A percentile compares a stretch with the other conserved stretches of the same genome.
These are phyloP conservation scores for Passiflora organensis DNA, from an alignment of 345 rosid species.

Conservation along the genomic window DNA sequence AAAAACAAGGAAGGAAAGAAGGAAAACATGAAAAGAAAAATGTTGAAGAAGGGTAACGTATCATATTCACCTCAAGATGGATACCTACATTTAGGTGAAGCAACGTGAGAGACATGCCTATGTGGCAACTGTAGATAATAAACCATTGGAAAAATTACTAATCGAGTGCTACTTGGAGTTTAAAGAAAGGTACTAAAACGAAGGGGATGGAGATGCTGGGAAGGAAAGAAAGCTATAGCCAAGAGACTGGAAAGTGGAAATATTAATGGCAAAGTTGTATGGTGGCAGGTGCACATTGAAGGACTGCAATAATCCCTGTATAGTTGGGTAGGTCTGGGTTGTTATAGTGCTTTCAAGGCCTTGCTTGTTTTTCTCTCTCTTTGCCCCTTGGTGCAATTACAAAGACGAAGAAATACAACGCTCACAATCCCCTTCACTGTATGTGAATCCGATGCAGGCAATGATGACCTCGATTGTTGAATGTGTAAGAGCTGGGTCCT, in stretches of 20 bases:
- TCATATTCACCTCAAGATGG: too few relatives aligned
- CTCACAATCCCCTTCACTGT: neutral
- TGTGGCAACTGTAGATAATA: too few relatives aligned
- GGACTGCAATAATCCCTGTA: slow-evolving; percentile 58
- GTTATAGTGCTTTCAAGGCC: slow-evolving; percentile 43
- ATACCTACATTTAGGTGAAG: too few relatives aligned
- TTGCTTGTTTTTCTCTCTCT: slow-evolving; percentile 13
- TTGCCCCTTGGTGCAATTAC: slow-evolving; percentile 17
- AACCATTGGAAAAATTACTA: slow-evolving; percentile 11
- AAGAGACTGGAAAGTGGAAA: slow-evolving; percentile 6
- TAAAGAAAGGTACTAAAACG: slow-evolving; percentile 32
- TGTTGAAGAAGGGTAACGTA: too few relatives aligned
- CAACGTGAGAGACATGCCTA: neutral
- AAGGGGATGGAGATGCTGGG: slow-evolving; percentile 46
- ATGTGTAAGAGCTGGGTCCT: slow-evolving; percentile 23
- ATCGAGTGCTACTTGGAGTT: slow-evolving; percentile 49
- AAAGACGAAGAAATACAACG: neutral
- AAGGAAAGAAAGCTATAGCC: slow-evolving; percentile 41
- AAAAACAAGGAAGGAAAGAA: too few relatives aligned
- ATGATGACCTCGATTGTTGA: slow-evolving; percentile 47
- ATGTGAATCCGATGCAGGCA: slow-evolving; percentile 35
- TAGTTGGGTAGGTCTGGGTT: slow-evolving; percentile 75
- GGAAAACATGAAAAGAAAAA: too few relatives aligned
- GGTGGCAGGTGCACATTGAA: slow-evolving; percentile 89
- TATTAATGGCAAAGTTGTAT: slow-evolving; percentile 44